Evolutionary conservation across 345 rosid genomes (phyloP), one percentile per base, ranked within the genome.

Genomic region (Eucalyptus pauciflora): DNA sequence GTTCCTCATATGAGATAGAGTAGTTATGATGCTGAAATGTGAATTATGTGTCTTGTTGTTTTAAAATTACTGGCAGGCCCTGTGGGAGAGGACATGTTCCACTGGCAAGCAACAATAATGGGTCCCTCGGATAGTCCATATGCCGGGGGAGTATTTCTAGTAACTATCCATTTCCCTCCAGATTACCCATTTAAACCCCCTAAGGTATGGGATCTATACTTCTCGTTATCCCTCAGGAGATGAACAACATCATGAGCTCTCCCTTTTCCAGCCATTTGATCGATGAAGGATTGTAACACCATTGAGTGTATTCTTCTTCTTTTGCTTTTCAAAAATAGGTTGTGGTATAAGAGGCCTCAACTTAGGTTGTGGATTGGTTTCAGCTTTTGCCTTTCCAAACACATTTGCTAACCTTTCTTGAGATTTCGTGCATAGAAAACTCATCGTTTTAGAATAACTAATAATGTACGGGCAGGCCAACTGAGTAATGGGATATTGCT

Each of bases 21-120:
- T 79, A 31, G 83, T 11, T 3, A 48, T 86, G 87, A 25, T 10
- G 71, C 41, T 45, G 52, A 43, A 80, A 43, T 54, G 86, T 25
- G 43, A 37, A 46, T 52, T 10, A 27, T 22, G 76, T 45, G 52
- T 50, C 50, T 49, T 56, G 29, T 60, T 16, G 25, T 56, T 50
- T 24, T 22, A 31, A 50, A 45, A 33, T 86, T 88, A 87, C 56
- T 90, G 90, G 51, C 88, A 91, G 93, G 93, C 60, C 93, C 93
- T 45, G 93, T 91, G 51, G 93, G 91, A 24, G 93, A 91, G 54
- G 93, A 91, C 88, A 89, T 91, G 93, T 91, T 91, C 89, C 93
- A 91, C 88, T 91, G 93, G 93, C 93, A 91, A 86, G 93, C 93
- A 79, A 91, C 93, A 45, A 89, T 91, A 88, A 91, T 91, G 93